Evolutionary conservation across 805 yeast species (phyloP).

Genomic region (Cyberlindnera xylosilytica): DNA sequence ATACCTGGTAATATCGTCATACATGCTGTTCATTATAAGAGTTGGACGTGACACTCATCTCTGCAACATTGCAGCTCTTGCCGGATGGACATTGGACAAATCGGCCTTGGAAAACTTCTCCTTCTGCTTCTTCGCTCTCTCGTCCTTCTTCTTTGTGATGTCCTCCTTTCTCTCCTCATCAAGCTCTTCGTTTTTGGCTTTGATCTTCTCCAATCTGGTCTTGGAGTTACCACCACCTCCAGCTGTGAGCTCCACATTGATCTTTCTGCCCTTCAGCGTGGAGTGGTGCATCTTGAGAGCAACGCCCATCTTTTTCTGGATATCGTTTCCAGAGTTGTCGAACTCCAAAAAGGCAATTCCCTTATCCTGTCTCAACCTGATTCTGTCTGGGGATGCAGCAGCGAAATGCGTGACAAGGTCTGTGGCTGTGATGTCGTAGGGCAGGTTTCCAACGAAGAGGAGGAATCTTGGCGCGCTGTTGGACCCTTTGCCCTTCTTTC

Average conservation of each 20-base stretch:
- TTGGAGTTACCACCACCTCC: conserved; percentile 96
- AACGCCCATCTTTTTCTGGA: conserved; percentile 75
- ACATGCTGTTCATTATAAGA: neutral
- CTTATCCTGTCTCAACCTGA: conserved; percentile 78
- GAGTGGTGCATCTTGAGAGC: conserved; percentile 87
- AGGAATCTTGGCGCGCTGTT: conserved; percentile 62
- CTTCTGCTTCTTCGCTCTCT: conserved; percentile 25
- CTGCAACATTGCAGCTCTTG: conserved; percentile 42
- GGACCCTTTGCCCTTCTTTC: conserved; percentile 64
- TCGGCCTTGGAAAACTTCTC: conserved; percentile 8
- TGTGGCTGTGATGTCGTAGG: conserved; percentile 61
- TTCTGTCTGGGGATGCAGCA: conserved; percentile 64
- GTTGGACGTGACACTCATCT: neutral
- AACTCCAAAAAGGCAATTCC: conserved; percentile 94
- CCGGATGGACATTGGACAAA: conserved; percentile 51
- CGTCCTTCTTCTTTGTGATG: conserved; percentile 45
- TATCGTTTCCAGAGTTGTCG: conserved; percentile 49
- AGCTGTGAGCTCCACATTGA: conserved; percentile 93
- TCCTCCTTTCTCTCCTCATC: conserved; percentile 65
- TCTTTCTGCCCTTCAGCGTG: conserved; percentile 62
- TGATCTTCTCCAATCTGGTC: conserved; percentile 63
- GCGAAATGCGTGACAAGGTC: conserved; percentile 72
- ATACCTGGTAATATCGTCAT: too few species aligned
- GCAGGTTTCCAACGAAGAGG: conserved; percentile 87
- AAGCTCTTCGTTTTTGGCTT: conserved; percentile 73